A percentile compares a stretch with the other conserved stretches of the same genome.
Evolutionary conservation across 192 early-diverging fungal species (phyloP).

Genomic region (Coemansia sp.): DNA sequence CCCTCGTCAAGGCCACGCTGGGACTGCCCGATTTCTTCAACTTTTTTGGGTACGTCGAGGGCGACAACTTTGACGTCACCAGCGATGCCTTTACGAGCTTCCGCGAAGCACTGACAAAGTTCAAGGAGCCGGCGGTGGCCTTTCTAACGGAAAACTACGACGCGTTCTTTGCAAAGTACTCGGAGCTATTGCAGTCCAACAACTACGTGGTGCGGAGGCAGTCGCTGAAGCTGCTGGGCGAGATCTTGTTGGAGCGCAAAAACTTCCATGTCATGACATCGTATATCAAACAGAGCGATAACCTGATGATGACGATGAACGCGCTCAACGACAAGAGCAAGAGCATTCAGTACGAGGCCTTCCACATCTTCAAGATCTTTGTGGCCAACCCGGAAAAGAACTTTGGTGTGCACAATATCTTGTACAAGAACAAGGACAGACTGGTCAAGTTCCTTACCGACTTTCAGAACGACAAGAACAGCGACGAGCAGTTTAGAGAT

Average conservation of each 20-base stretch:
- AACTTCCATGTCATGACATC: slow-evolving; percentile 96
- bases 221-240: slow-evolving; percentile 97
- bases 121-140: slow-evolving; percentile 88
- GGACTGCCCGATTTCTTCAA: slow-evolving; percentile 88
- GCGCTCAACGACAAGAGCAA: slow-evolving; percentile 91
- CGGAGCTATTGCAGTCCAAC: slow-evolving; percentile 77
- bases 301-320: slow-evolving; percentile 99
- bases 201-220: slow-evolving; percentile 99
- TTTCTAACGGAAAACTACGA: slow-evolving; percentile 93
- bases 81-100: slow-evolving; percentile 98
- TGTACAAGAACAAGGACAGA: slow-evolving; percentile 90
- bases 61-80: slow-evolving; percentile 97
- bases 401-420: slow-evolving; percentile 88
- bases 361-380: slow-evolving; percentile 99
- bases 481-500: slow-evolving; percentile 99
- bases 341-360: slow-evolving; percentile 99
- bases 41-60: slow-evolving; percentile 96
- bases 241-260: slow-evolving; percentile 93
- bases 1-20: slow-evolving; percentile 83
- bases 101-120: slow-evolving; percentile 95
- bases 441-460: slow-evolving; percentile 83
- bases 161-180: slow-evolving; percentile 70
- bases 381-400: slow-evolving; percentile 98
- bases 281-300: slow-evolving; percentile 90
- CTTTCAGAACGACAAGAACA: slow-evolving; percentile 96